A percentile compares a stretch with the other conserved stretches of the same genome.
Conservation (phyloP, 1,139 yeast genomes). For the Pichia terricola region DNA sequence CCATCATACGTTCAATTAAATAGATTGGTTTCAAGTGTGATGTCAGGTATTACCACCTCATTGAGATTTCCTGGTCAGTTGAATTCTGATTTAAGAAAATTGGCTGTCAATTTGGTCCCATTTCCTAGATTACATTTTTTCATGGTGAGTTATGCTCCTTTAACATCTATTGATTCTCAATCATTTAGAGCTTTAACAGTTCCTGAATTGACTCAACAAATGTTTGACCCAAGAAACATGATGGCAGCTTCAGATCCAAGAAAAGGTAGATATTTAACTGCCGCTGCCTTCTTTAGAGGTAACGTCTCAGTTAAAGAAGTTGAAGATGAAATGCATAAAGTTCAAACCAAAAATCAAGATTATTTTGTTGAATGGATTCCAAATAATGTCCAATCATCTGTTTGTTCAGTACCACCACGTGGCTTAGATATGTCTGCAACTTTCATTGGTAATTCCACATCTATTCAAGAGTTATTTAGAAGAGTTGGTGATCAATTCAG, state of each 20-base stretch:
- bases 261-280: constrained; percentile 87
- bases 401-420: constrained; percentile 83
- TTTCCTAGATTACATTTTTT: constrained; percentile 92
- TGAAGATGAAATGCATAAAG: constrained; percentile 84
- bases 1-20: constrained; percentile 76
- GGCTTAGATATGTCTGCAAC: constrained; percentile 86
- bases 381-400: constrained; percentile 89
- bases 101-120: constrained; percentile 88
- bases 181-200: constrained; percentile 79
- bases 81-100: constrained; percentile 81
- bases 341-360: constrained; percentile 71
- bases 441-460: constrained; percentile 84
- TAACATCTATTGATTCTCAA: constrained; percentile 69
- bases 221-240: constrained; percentile 87
- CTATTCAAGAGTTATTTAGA: constrained; percentile 82
- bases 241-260: constrained; percentile 94
- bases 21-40: constrained; percentile 74
- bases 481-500: constrained; percentile 85
- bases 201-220: constrained; percentile 86
- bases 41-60: constrained; percentile 89
- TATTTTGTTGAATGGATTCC: constrained; percentile 96
- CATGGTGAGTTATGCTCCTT: constrained; percentile 91
- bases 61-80: constrained; percentile 91
- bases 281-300: constrained; percentile 90
- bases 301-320: constrained; percentile 87